Evolutionary conservation across 2,329 filamentous ascomycete genomes (phyloP), one percentile per base, ranked within the genome.

Genomic region (Phialophora tarda): DNA sequence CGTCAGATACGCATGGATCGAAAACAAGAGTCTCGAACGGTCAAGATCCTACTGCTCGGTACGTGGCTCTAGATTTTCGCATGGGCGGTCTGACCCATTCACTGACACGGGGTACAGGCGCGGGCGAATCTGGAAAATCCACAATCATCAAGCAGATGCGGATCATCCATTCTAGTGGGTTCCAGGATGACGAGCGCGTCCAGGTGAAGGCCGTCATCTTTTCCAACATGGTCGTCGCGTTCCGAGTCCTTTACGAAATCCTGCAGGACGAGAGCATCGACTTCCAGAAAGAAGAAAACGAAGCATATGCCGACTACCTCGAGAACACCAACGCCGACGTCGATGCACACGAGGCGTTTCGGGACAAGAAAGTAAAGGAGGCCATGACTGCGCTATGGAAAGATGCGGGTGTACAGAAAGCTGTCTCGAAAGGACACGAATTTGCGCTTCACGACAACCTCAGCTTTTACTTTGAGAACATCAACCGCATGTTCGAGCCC

Each of bases 61-160:
- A 85, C 71, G 87, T 79, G 71, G 59, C 61, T 30, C 11, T 11
- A 17, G 6, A 11, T 34, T 14, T 28, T 5, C n/a, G 28, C 23
- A 10, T 23, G 14, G 10, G 7, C 34, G 7, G 21, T 23, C 26
- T 21, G 26, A 34, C 38, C 44, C 59, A 32, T 26, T 47, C 64
- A 58, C 65, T 62, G 24, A 67, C 48, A 47, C 11, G 8, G 1
- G 14, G 62, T 32, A 47, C 70, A 97, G 93, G 94, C 78, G 94
- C 94, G 74, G 94, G 94, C 76, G 94, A 98, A 81, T 95, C 91
- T 66, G 92, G 94, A 71, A 98, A 98, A 81, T 97, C 94, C 8
- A 98, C 94, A 1, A 93, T 98, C 66, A 87, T 98, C 71, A 98
- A 98, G 83, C 94, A 98, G 84, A 98, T 99, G 95, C 94, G 94